These are phyloP conservation scores for Hypoxylon sp. DNA, from an alignment of 2,329 filamentous ascomycete species.

Conservation along the genomic window DNA sequence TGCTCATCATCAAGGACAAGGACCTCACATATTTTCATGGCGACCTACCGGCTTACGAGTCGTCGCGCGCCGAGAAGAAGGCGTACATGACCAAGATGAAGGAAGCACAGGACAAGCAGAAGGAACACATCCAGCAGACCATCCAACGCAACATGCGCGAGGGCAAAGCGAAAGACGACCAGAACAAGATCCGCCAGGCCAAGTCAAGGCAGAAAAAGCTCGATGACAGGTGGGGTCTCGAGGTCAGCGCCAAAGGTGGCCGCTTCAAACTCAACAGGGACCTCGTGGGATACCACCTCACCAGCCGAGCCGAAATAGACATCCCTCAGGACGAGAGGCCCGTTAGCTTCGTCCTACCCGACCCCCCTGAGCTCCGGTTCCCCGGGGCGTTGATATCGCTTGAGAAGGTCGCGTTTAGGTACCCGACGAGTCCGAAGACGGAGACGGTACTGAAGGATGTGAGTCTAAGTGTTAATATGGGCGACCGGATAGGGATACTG, in stretches of 20 bases:
- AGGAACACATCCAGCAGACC: constrained; percentile 83
- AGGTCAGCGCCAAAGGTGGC: constrained; percentile 78
- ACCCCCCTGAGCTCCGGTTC: constrained; percentile 79
- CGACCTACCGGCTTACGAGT: constrained; percentile 79
- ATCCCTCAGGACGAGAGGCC: constrained; percentile 74
- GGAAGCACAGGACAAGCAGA: constrained; percentile 85
- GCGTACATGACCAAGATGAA: constrained; percentile 81
- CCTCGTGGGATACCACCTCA: constrained; percentile 72
- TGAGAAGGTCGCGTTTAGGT: constrained; percentile 77
- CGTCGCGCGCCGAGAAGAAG: constrained; percentile 76
- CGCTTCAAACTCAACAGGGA: constrained; percentile 88
- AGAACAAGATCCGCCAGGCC: constrained; percentile 88
- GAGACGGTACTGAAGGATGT: constrained; percentile 72
- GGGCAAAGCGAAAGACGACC: constrained; percentile 83
- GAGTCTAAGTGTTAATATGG: constrained; percentile 77
- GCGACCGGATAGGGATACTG: constrained; percentile 80
- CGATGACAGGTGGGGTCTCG: constrained; percentile 83
- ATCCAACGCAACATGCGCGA: constrained; percentile 81
- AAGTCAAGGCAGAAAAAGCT: constrained; percentile 88
- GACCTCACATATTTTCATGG: constrained; percentile 81
- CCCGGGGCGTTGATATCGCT: constrained; percentile 80
- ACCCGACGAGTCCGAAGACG: constrained; percentile 57
- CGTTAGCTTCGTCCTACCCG: constrained; percentile 71
- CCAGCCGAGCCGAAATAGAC: constrained; percentile 76
- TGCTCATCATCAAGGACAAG: constrained; percentile 82